Evolutionary conservation across 2,329 filamentous ascomycete genomes (phyloP).

Genomic region (Penicillium glabrum): DNA sequence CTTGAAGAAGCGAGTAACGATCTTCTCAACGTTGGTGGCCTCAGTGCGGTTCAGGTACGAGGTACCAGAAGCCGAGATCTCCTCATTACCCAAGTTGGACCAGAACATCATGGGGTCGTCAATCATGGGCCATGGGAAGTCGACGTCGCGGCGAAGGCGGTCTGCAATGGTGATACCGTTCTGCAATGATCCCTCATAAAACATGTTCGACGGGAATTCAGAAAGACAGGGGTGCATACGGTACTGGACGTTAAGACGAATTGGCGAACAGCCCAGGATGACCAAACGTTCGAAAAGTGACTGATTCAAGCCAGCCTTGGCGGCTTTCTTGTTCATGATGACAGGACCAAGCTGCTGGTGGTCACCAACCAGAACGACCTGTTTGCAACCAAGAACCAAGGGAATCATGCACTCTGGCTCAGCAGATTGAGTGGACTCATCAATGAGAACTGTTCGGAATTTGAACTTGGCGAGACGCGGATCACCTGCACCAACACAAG

Average conservation of each 20-base stretch:
- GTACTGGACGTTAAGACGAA: conserved; percentile 94
- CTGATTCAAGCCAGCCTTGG: conserved; percentile 95
- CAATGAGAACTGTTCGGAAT: conserved; percentile 95
- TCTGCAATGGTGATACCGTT: conserved; percentile 92
- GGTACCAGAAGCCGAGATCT: conserved; percentile 95
- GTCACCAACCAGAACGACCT: conserved; percentile 97
- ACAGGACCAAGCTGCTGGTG: conserved; percentile 97
- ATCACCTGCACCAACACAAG: conserved; percentile 94
- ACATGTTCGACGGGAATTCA: conserved; percentile 99
- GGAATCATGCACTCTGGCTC: conserved; percentile 99
- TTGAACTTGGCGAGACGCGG: conserved; percentile 95
- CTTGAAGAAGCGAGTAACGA: conserved; percentile 98
- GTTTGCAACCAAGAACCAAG: conserved; percentile 93
- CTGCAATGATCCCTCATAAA: conserved; percentile 95
- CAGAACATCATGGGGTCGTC: conserved; percentile 99
- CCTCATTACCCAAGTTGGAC: conserved; percentile 96
- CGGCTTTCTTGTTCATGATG: conserved; percentile 99
- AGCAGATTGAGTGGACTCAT: conserved; percentile 96
- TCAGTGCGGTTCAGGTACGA: conserved; percentile 98
- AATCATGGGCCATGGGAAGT: conserved; percentile 94
- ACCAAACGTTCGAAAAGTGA: conserved; percentile 97
- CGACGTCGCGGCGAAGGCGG: conserved; percentile 85
- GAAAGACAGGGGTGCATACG: conserved; percentile 98
- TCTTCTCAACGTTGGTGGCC: conserved; percentile 96
- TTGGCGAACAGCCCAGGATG: conserved; percentile 84